Conservation (phyloP, 2,329 filamentous ascomycete species). For the Spiromastix sp. region DNA sequence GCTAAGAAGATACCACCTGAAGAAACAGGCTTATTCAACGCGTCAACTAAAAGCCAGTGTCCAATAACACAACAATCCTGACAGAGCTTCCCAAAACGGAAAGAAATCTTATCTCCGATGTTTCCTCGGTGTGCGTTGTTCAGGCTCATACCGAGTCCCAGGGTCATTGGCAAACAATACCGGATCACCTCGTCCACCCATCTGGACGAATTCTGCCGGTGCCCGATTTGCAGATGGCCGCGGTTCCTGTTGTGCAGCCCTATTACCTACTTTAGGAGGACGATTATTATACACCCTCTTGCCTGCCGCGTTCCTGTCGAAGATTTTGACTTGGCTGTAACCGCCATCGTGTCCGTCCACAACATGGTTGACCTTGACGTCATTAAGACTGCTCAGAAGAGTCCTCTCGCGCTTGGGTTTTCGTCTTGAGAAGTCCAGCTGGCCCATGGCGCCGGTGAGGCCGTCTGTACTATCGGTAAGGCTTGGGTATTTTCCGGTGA, state of each 20-base stretch:
- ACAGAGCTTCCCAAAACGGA: too few species aligned
- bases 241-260: conserved; percentile 47
- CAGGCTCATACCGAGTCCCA: conserved; percentile 7
- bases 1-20: too few species aligned
- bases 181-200: conserved; percentile 81
- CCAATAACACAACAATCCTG: too few species aligned
- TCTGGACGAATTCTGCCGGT: conserved; percentile 66
- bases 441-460: conserved; percentile 73
- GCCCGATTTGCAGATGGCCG: conserved; percentile 58
- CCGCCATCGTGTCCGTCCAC: conserved; percentile 38
- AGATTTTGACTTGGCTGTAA: conserved; percentile 58
- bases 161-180: conserved; percentile 58
- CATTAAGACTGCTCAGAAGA: conserved; percentile 70
- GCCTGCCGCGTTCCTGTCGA: conserved; percentile 55
- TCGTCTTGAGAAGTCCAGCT: conserved; percentile 73
- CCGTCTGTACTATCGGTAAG: conserved; percentile 84
- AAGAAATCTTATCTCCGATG: conserved; percentile 5
- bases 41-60: too few species aligned
- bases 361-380: conserved; percentile 53
- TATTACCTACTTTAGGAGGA: conserved; percentile 21
- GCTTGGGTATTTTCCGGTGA: conserved; percentile 50
- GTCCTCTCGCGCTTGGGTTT: conserved; percentile 76
- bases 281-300: conserved; percentile 37
- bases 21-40: too few species aligned
- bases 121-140: conserved; percentile 4